Base-by-base conservation (phyloP, 345 rosid genomes). In the Acer negundo region DNA sequence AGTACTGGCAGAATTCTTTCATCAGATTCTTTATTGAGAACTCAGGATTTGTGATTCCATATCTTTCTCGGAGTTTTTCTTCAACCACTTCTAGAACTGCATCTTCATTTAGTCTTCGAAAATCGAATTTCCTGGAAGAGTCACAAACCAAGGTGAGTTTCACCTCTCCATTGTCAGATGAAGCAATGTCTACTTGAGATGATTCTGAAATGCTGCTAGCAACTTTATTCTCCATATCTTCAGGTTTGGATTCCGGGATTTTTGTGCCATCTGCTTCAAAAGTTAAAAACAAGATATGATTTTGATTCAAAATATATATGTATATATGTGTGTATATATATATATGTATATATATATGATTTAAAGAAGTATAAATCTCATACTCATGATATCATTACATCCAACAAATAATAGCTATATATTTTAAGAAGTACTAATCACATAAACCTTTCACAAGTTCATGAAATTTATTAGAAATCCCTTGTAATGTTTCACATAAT, bases 121-220 rank as follows among this genome's bases (percentile, higher is more conserved):
- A 20, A 56, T n/a, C 24, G 28, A 56, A 40, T 55, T 74, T 58
- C 61, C 59, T 20, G 35, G 15, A 55, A 70, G 76, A 77, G 31
- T 59, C 66, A 42, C 49, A 77, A 5, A 22, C 17, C 62, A 83
- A 20, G 28, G 62, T 73, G 26, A 77, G 42, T 79, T 69, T 83
- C 46, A 74, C 76, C 58, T 66, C 76, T 69, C 77, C 72, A 35
- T 77, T 73, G 67, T 68, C 59, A 16, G 79, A 69, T 35, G 85
- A 79, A 69, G 53, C 80, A 53, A 83, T 74, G 26, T 83, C 81
- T 23, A 76, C 58, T 23, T 74, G 79, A 82, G 87, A 24, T 53
- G 63, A 51, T 28, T 55, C 42, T 28, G 74, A 31, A 70, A 70
- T 22, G 28, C 17, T 49, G 55, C 44, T 2, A 53, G 62, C 8